Base-by-base conservation (phyloP, 768 basidiomycete genomes). In the Chalciporus sphaerocephalus region DNA sequence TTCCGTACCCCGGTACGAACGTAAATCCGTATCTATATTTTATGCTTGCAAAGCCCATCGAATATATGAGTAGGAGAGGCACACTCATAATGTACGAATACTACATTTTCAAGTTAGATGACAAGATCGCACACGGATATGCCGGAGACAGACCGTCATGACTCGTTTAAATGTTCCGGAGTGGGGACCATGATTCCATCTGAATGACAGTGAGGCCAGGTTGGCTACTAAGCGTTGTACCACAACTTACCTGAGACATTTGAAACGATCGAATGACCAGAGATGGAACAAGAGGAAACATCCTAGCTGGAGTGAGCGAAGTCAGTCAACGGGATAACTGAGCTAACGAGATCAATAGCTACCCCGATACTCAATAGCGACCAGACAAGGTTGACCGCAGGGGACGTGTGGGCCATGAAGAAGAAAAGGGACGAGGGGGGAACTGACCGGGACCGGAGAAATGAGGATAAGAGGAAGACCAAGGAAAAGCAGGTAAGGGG, bases 81-180 rank as follows among this genome's bases (percentile, higher is more conserved):
- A 90, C 58, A 32, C 73, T 75, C 45, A 79, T 36, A 18, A 88
- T 57, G 56, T 90, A 90, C 2, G 85, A 78, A 61, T 89, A 90
- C 86, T 90, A 51, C 6, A 13, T n/a, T 18, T 10, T 35, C 45
- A 21, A 45, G 45, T 40, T 28, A 42, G 20, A 22, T 13, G 16
- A 5, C 20, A 11, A 7, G 21, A 33, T 6, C 5, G 21, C 4
- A 18, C 11, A 41, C 33, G 16, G 13, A 33, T 22, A 5, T 15
- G 22, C 18, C 32, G 11, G 11, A 17, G n/a, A 62, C 79, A 44
- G 48, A 89, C 87, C 28, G 86, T 91, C 89, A 92, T 91, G 59
- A 91, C 58, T 21, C 90, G 79, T 64, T 88, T 91, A 69, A 91
- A 91, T 3, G 84, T 76, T n/a, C 85, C 86, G 13, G 81, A 75